These are phyloP conservation scores for Amaranthus tricolor DNA, from an alignment of 179 eudicot species.

Conservation along the genomic window DNA sequence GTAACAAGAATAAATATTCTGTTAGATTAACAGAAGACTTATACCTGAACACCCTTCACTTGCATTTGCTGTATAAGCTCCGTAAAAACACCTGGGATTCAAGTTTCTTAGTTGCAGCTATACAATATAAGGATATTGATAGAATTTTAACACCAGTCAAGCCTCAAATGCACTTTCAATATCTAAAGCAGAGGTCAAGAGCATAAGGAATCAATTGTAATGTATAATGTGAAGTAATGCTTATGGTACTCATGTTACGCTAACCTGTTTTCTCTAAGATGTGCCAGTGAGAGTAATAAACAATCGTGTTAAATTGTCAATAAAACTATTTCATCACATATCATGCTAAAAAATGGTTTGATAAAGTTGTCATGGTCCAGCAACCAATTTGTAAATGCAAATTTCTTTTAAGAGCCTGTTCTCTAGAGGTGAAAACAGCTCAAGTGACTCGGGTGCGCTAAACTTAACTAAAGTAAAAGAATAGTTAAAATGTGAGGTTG, in stretches of 20 bases:
- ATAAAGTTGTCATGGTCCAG: background rate
- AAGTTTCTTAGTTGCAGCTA: constrained; percentile 19
- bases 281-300: too few species aligned
- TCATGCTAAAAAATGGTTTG: background rate
- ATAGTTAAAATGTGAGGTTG: too few species aligned
- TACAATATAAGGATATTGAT: background rate
- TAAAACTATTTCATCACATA: background rate
- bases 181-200: background rate
- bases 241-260: background rate
- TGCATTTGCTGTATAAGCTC: constrained; percentile 98
- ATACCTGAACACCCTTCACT: constrained; percentile 96
- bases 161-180: background rate
- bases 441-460: too few species aligned
- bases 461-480: too few species aligned
- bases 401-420: too few species aligned
- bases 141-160: background rate
- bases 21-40: background rate
- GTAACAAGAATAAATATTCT: background rate
- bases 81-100: constrained; percentile 81
- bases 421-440: too few species aligned
- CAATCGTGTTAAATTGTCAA: background rate
- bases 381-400: background rate
- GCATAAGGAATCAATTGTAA: background rate
- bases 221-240: background rate
- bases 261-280: too few species aligned